A percentile compares a stretch with the other conserved stretches of the same genome.
Conservation (phyloP, 2,329 filamentous ascomycete genomes). For the Fusarium poae region DNA sequence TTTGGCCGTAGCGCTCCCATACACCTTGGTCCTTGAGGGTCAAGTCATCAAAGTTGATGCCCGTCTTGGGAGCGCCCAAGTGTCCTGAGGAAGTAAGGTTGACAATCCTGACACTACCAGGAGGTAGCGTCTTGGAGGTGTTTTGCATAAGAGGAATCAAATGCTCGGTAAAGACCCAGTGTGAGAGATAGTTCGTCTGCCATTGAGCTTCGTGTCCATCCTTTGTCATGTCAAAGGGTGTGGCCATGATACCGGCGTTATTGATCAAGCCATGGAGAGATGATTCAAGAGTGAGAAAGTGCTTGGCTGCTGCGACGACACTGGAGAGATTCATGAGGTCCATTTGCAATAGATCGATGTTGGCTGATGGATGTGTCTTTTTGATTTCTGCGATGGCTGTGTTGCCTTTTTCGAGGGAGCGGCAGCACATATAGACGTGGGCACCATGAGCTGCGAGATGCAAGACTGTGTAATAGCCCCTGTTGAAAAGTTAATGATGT, state of each 20-base stretch:
- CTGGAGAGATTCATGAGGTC: slow-evolving; percentile 21
- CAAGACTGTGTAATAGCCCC: slow-evolving; percentile 30
- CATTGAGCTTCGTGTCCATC: slow-evolving; percentile 35
- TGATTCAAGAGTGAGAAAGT: slow-evolving; percentile 23
- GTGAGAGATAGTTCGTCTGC: slow-evolving; percentile 39
- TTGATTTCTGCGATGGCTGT: slow-evolving; percentile 16
- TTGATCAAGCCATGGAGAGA: slow-evolving; percentile 30
- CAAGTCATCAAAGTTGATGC: slow-evolving; percentile 27
- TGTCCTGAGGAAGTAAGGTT: slow-evolving; percentile 38
- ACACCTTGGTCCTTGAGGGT: background rate
- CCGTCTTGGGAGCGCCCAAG: slow-evolving; percentile 19
- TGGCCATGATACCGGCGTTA: slow-evolving; percentile 40
- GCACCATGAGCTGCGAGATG: slow-evolving; percentile 33
- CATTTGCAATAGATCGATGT: slow-evolving; percentile 25
- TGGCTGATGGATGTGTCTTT: background rate
- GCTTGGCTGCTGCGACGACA: slow-evolving; percentile 31
- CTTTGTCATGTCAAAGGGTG: slow-evolving; percentile 21
- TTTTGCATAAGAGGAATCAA: slow-evolving; percentile 32
- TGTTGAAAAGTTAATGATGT: background rate
- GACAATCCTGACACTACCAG: slow-evolving; percentile 31
- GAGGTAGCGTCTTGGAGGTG: slow-evolving; percentile 17
- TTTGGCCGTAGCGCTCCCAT: slow-evolving; percentile 32
- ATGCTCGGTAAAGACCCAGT: slow-evolving; percentile 34
- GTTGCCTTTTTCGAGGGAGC: slow-evolving; percentile 17
- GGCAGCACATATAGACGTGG: slow-evolving; percentile 33